phyloP scores from a whole-genome alignment of 148 eudicot species.

The Polygonum maritimum region DNA sequence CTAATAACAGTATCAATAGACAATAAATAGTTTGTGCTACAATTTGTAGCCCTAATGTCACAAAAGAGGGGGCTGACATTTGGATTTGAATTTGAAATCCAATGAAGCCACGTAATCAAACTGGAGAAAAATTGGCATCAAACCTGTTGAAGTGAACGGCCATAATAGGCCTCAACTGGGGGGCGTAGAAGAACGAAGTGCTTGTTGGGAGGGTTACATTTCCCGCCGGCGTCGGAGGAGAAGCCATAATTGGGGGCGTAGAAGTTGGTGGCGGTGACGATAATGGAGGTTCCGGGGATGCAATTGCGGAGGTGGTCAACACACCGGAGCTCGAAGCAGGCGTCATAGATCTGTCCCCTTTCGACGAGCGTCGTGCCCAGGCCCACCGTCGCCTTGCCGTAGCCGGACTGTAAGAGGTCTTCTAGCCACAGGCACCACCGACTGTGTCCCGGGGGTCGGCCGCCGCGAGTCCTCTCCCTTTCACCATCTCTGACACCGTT shows the following conservation, averaged over 20 bases:
- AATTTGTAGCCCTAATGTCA: no score
- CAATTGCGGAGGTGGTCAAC: slow-evolving; percentile 80
- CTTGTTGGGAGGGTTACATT: slow-evolving; percentile 63
- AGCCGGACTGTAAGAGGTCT: slow-evolving; percentile 49
- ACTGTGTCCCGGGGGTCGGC: slow-evolving; percentile 60
- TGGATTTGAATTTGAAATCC: no score
- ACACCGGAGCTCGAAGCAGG: slow-evolving; percentile 72
- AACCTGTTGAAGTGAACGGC: slow-evolving; percentile 78
- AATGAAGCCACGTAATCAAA: no score
- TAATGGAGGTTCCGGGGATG: slow-evolving; percentile 75
- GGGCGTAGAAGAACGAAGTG: slow-evolving; percentile 49
- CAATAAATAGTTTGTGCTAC: no score
- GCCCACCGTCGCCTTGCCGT: slow-evolving; percentile 81
- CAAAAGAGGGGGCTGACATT: no score
- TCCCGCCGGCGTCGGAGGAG: slow-evolving; percentile 54
- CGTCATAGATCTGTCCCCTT: slow-evolving; percentile 81
- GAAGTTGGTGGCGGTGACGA: slow-evolving; percentile 76
- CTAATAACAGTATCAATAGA: no score
- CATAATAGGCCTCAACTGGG: slow-evolving; percentile 86
- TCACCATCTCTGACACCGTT: no score
- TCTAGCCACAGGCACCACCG: slow-evolving; percentile 94
- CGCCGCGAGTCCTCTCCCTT: no score
- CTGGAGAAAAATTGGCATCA: background rate
- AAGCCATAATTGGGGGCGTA: slow-evolving; percentile 81
- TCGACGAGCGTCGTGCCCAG: slow-evolving; percentile 49